Conservation (phyloP, 164 flowering plant genomes). For the Annona cherimola region DNA sequence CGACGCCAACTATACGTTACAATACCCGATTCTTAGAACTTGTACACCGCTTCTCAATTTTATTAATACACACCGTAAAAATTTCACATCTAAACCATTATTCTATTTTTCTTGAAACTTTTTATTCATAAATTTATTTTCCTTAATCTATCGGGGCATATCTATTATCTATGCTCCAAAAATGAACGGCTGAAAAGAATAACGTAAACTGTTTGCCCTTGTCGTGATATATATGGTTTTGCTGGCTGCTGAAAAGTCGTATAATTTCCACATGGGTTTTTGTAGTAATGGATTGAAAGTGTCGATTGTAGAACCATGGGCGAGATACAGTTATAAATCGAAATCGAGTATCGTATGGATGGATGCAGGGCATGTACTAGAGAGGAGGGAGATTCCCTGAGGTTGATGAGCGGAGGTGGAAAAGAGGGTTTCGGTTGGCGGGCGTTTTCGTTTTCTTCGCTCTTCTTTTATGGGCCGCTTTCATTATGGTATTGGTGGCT, state of each 20-base stretch:
- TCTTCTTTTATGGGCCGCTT: not conserved
- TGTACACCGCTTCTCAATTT: not conserved
- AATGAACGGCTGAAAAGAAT: not conserved
- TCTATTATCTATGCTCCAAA: not conserved
- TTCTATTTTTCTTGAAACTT: not conserved
- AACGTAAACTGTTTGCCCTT: too few relatives aligned
- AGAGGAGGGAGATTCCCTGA: not conserved
- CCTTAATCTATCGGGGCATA: not conserved
- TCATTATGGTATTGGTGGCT: not conserved
- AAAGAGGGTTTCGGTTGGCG: not conserved
- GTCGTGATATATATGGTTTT: too few relatives aligned
- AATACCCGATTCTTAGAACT: not conserved
- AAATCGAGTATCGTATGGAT: not conserved
- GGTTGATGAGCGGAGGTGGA: not conserved
- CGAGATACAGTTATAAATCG: too few relatives aligned
- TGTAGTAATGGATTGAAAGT: not conserved
- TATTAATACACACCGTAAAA: not conserved
- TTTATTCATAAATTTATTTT: not conserved
- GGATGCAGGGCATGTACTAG: not conserved
- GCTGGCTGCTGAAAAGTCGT: too few relatives aligned
- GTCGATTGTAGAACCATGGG: not conserved
- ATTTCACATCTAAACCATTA: not conserved
- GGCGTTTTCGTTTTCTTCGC: conserved; percentile 6
- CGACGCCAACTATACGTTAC: not conserved
- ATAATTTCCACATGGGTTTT: not conserved